Base-by-base conservation (phyloP, 192 early-diverging fungal genomes). In the Pilobolus umbonatus region DNA sequence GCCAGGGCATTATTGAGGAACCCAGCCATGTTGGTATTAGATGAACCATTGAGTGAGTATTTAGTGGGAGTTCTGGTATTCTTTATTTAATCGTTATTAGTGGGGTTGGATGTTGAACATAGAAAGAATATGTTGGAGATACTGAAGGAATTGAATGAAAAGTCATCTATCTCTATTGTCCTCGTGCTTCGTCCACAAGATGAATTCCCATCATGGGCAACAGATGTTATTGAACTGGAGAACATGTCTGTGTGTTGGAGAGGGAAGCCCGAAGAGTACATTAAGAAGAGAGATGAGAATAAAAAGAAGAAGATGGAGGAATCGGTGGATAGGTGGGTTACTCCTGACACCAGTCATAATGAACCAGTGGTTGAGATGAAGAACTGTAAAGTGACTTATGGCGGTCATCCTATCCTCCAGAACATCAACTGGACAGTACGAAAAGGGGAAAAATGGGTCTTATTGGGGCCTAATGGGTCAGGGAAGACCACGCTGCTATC, bases 401-500 rank as follows among this genome's bases (percentile, higher is more conserved):
- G 63, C 24, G 76, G 74, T 32, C 55, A 54, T n/a, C 52, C 43
- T 9, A 75, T 83, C 45, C 49, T 83, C 4, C 60, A 58, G 7
- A 55, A 74, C 45, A 67, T 83, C 10, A 26, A 60, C 12, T 83
- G 81, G 81, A 61, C 53, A 8, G 69, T 83, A 7, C 17, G 52
- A 14, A 29, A 65, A 31, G 77, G 80, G 6, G 79, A 83, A 22
- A 43, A 67, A 49, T 83, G 81, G 81, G 79, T 66, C 14, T 51
- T 83, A 10, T 54, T 79, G 17, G 81, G 78, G 11, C 67, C 72
- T 1, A 81, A 82, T 45, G 78, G 80, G 0, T 80, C 77, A 8
- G 81, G 81, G 6, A 83, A 83, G 57, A 79, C 77, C 1, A 83
- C 81, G 0, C 64, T 83, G 0, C 50, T 83, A 21, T 77, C 81